Evolutionary conservation across 331 rosid genomes (phyloP).

Genomic region (Erythrophleum ivorense): DNA sequence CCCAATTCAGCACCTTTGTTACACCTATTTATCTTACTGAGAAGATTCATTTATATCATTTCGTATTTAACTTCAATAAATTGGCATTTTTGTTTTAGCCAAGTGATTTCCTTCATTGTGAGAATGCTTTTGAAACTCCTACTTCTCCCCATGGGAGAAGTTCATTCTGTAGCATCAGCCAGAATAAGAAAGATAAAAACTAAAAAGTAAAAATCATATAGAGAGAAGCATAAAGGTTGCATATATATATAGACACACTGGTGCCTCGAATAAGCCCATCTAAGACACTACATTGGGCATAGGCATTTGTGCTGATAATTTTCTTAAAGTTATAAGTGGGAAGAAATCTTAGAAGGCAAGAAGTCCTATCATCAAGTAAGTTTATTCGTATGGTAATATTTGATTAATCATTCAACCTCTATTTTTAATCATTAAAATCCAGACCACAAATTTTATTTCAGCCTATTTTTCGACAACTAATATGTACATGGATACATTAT

Average conservation of each 20-base stretch:
- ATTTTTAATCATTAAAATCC: too few species aligned
- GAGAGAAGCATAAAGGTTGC: conserved; percentile 31
- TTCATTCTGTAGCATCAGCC: conserved; percentile 31
- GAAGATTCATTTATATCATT: conserved; percentile 45
- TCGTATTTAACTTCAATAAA: conserved; percentile 38
- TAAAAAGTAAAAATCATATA: conserved; percentile 45
- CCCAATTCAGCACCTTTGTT: conserved; percentile 42
- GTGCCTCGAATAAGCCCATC: conserved; percentile 40
- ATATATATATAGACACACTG: conserved; percentile 36
- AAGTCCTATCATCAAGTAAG: conserved; percentile 69
- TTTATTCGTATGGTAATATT: too few species aligned
- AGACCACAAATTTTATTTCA: too few species aligned
- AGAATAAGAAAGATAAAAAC: conserved; percentile 48
- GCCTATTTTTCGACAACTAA: too few species aligned
- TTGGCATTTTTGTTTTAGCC: conserved; percentile 42
- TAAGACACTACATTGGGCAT: conserved; percentile 28
- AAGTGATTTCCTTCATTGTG: conserved; percentile 26
- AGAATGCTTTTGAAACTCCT: conserved; percentile 41
- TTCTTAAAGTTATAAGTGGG: conserved; percentile 62
- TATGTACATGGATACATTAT: too few species aligned
- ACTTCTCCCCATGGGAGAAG: conserved; percentile 41
- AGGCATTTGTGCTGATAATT: conserved; percentile 58
- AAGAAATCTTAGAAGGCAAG: conserved; percentile 65
- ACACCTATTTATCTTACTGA: conserved; percentile 47
- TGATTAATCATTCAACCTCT: too few species aligned